Evolutionary conservation across 2,329 filamentous ascomycete species (phyloP), one percentile per base, ranked within the genome.

Genomic region (Colletotrichum kahawae): DNA sequence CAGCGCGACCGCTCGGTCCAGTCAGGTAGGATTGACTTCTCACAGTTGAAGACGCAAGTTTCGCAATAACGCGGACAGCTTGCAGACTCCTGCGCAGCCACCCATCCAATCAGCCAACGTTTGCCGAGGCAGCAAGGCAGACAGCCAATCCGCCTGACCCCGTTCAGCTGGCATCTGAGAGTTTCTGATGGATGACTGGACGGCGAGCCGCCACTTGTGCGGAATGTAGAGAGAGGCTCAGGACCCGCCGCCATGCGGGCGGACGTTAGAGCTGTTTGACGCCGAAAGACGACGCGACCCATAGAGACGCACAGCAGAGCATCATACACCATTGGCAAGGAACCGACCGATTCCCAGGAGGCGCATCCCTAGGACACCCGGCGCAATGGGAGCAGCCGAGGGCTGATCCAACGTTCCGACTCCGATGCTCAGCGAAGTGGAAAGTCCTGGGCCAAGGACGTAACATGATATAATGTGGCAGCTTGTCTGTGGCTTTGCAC

Each of bases 81-180:
- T 63, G 18, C 43, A 43, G 18, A 24, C 34, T 59, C 65, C 51
- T 57, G 65, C 65, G 21, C 18, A 57, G 65, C 21, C 65, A 38
- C n/a, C 13, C 24, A 51, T 16, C 71, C 67, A 71, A 71, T 66
- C 67, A 56, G 67, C 36, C 38, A 27, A 29, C 14, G 31, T 31
- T 38, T 57, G 57, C 36, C 16, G 57, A 66, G 71, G 60, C 67
- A 60, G 68, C 68, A 38, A 74, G 68, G 72, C 72, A 74, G 31
- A 71, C 70, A 31, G 66, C 65, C 56, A 64, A 43, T 43, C 33
- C 43, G 38, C 51, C 56, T 63, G 33, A 43, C 70, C 54, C 18
- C 29, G 70, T 31, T 56, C 63, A 72, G 56, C 70, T 68, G 56
- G 54, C 12, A 18, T 48, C 8, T 18, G 14, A 57, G 21, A 14